These are phyloP conservation scores for Jaminaea rosea DNA, from an alignment of 1,284 basidiomycete genomes.

Conservation along the genomic window DNA sequence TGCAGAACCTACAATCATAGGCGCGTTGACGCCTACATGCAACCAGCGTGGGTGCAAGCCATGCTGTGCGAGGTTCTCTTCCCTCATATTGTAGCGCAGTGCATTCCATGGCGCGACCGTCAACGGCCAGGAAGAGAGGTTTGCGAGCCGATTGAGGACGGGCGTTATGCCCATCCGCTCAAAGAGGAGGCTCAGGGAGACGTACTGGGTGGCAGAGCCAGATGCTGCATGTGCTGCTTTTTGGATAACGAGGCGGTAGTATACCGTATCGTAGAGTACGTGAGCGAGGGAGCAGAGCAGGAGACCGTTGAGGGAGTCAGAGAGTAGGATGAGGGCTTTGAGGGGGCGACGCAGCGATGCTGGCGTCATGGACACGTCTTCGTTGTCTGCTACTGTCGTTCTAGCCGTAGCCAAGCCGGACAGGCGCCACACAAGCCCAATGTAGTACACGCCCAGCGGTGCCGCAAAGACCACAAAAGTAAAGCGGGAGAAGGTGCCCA, in stretches of 20 bases:
- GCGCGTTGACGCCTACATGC: constrained; percentile 41
- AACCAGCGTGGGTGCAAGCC: constrained; percentile 46
- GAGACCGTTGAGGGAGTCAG: not conserved
- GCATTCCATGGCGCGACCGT: constrained; percentile 43
- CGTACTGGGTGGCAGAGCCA: too few relatives aligned
- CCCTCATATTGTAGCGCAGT: constrained; percentile 41
- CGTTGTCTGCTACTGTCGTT: too few relatives aligned
- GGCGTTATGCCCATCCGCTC: not conserved
- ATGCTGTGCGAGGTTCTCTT: constrained; percentile 40
- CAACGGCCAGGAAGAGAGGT: too few relatives aligned
- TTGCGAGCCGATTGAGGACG: too few relatives aligned
- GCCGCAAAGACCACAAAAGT: constrained; percentile 40
- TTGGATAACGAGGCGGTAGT: too few relatives aligned
- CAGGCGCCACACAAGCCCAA: not conserved
- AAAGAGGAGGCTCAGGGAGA: not conserved
- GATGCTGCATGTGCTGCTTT: too few relatives aligned
- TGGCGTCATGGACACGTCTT: not conserved
- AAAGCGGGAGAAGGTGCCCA: constrained; percentile 39
- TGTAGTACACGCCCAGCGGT: constrained; percentile 10
- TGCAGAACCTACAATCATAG: constrained; percentile 40
- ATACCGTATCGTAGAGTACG: not conserved
- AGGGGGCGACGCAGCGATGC: not conserved
- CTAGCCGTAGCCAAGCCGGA: not conserved
- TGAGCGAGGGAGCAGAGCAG: not conserved
- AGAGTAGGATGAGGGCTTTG: not conserved